Evolutionary conservation across 345 rosid species (phyloP).

Genomic region (Balakata baccata): DNA sequence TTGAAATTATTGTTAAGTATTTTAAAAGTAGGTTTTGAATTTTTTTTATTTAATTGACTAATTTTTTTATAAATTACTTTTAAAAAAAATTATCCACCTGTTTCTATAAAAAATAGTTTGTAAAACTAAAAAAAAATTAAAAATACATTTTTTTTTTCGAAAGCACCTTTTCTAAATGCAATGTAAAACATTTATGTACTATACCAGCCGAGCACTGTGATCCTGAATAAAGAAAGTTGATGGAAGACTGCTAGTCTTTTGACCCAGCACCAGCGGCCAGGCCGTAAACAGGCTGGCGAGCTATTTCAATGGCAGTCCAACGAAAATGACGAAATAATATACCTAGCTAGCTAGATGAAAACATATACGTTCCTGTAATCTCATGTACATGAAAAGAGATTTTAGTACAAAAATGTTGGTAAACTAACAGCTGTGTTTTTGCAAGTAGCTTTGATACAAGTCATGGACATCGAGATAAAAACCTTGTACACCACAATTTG

Average conservation of each 20-base stretch:
- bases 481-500: not conserved
- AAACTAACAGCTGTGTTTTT: not conserved
- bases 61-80: too few species aligned
- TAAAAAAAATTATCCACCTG: too few species aligned
- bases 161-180: too few species aligned
- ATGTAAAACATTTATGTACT: too few species aligned
- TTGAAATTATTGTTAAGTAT: too few species aligned
- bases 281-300: constrained; percentile 55
- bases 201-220: constrained; percentile 71
- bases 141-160: too few species aligned
- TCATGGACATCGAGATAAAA: constrained; percentile 3
- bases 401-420: not conserved
- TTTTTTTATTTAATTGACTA: too few species aligned
- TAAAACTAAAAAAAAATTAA: too few species aligned
- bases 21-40: too few species aligned
- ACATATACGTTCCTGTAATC: not conserved
- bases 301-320: constrained; percentile 50
- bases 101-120: too few species aligned
- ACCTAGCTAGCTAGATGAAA: constrained; percentile 26
- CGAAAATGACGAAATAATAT: constrained; percentile 38
- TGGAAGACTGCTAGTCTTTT: constrained; percentile 88
- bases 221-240: constrained; percentile 62
- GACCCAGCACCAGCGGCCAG: constrained; percentile 60
- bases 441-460: not conserved
- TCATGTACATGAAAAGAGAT: not conserved